A percentile compares a stretch with the other conserved stretches of the same genome.
Conservation (phyloP, 1,284 basidiomycete genomes). For the Pseudozyma flocculosa region DNA sequence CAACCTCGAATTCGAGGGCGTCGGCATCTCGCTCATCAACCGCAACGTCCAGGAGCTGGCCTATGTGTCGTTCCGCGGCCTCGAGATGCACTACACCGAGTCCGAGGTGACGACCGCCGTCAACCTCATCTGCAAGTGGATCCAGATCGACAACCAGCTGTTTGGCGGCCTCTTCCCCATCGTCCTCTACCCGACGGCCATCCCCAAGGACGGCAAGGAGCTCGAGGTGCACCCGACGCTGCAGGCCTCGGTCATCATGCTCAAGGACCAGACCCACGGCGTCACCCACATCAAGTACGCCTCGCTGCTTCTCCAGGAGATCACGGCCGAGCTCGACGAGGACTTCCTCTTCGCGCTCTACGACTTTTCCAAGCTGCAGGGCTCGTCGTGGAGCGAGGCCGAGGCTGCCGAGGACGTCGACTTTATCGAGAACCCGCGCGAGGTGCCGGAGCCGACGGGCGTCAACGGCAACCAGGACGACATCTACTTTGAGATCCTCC, state of each 20-base stretch:
- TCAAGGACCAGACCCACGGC: constrained; percentile 86
- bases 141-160: constrained; percentile 90
- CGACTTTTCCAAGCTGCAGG: constrained; percentile 87
- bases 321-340: constrained; percentile 95
- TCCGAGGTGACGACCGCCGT: constrained; percentile 79
- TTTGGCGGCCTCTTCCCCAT: constrained; percentile 96
- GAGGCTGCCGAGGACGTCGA: constrained; percentile 55
- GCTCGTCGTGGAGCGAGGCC: constrained; percentile 56
- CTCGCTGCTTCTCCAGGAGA: constrained; percentile 86
- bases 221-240: constrained; percentile 83
- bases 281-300: constrained; percentile 97
- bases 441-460: constrained; percentile 76
- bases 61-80: constrained; percentile 76
- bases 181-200: constrained; percentile 88
- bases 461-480: constrained; percentile 61
- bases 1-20: constrained; percentile 78
- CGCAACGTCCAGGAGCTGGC: constrained; percentile 84
- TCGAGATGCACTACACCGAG: constrained; percentile 84
- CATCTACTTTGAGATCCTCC: constrained; percentile 95
- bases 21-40: constrained; percentile 91
- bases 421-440: constrained; percentile 73
- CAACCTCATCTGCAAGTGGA: constrained; percentile 78
- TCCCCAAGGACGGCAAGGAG: constrained; percentile 76
- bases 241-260: constrained; percentile 80
- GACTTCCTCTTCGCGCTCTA: constrained; percentile 91